A percentile compares a stretch with the other conserved stretches of the same genome.
Evolutionary conservation across 73 alveolate genomes (phyloP).

Genomic region (Effrenium voratum): DNA sequence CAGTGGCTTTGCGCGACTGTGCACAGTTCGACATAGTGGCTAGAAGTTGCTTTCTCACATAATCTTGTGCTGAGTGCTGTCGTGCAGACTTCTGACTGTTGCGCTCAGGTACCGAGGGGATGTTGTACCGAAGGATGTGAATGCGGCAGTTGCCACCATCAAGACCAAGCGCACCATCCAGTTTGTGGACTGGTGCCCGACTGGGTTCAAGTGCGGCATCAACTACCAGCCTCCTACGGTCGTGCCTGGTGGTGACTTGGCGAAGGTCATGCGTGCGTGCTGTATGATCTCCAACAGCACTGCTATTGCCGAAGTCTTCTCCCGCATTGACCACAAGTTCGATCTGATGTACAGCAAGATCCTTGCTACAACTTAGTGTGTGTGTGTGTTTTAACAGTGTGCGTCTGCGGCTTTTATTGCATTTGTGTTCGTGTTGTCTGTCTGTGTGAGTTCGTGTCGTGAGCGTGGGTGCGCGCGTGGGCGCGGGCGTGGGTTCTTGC

Average conservation of each 20-base stretch:
- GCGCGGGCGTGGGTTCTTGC: no score
- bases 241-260: constrained; percentile 97
- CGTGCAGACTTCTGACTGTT: no score
- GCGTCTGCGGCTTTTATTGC: no score
- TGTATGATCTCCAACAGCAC: background rate
- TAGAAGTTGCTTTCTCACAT: background rate
- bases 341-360: no score
- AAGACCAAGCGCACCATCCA: constrained; percentile 95
- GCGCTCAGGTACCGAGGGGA: no score
- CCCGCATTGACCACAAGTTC: no score
- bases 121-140: constrained; percentile 96
- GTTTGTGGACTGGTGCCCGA: constrained; percentile 99
- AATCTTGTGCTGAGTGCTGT: background rate
- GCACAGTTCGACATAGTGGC: constrained; percentile 95
- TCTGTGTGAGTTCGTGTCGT: no score
- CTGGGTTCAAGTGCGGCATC: constrained; percentile 99
- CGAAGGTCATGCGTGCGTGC: constrained; percentile 95
- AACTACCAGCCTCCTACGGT: constrained; percentile 98
- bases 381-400: no score
- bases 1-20: constrained; percentile 83
- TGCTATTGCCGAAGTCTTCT: background rate
- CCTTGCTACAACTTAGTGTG: no score
- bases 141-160: constrained; percentile 95
- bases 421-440: no score
- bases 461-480: no score